These are phyloP conservation scores for Trametes coccinea DNA, from an alignment of 768 basidiomycete species.

Conservation along the genomic window DNA sequence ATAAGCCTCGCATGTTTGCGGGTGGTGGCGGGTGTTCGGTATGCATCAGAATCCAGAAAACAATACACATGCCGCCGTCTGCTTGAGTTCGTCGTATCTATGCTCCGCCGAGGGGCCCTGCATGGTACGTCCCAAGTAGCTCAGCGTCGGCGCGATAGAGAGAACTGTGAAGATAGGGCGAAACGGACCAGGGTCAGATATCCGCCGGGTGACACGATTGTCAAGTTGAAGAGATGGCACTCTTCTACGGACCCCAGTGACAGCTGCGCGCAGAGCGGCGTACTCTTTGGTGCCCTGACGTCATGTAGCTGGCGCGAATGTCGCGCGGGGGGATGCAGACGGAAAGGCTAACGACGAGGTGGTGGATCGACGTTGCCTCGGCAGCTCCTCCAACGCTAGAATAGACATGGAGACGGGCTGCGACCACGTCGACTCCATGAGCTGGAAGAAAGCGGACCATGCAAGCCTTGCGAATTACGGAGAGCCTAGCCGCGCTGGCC, in stretches of 20 bases:
- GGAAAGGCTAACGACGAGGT: background rate
- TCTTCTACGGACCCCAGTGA: constrained; percentile 5
- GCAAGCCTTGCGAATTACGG: too few species aligned
- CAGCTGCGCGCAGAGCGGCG: background rate
- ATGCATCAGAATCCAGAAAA: background rate
- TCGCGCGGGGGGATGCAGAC: background rate
- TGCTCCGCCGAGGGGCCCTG: constrained; percentile 3
- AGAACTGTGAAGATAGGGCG: background rate
- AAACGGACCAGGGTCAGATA: constrained; percentile 1
- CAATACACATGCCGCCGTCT: background rate
- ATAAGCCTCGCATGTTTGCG: constrained; percentile 1
- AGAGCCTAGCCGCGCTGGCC: too few species aligned
- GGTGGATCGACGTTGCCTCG: background rate
- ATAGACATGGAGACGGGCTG: background rate
- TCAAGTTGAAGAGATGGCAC: background rate
- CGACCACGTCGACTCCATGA: background rate
- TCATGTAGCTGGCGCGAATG: background rate
- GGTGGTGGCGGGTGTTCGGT: background rate
- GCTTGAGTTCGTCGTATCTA: background rate
- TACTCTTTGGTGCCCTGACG: constrained; percentile 1
- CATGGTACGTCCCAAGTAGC: background rate
- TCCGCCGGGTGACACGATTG: constrained; percentile 3
- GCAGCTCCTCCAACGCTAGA: background rate
- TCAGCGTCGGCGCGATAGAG: background rate
- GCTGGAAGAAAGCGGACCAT: too few species aligned